Conservation (phyloP, 2,329 filamentous ascomycete species). For the Colletotrichum costaricense region DNA sequence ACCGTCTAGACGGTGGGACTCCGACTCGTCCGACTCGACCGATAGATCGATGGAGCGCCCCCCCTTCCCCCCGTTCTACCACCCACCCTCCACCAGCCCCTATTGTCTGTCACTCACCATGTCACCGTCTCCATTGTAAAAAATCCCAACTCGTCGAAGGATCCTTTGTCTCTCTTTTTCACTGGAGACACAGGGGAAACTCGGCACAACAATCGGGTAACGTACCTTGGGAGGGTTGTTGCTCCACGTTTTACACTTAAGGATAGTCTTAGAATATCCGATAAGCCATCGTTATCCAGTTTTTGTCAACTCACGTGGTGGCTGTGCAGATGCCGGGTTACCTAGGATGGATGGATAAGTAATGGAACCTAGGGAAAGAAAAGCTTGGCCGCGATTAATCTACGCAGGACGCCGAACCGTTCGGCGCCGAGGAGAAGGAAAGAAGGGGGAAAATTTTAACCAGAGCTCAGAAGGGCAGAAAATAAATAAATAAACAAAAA, state of each 20-base stretch:
- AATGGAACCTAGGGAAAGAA: no score
- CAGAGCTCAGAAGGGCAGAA: not conserved
- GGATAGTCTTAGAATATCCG: not conserved
- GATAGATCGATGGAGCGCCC: not conserved
- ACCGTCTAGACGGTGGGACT: not conserved
- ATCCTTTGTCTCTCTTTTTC: not conserved
- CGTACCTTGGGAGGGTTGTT: not conserved
- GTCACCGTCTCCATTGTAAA: not conserved
- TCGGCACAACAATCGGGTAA: not conserved
- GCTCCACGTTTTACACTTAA: not conserved
- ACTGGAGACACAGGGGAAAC: no score
- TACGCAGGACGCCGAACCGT: not conserved
- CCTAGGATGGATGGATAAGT: no score
- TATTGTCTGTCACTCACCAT: not conserved
- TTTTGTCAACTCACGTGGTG: not conserved
- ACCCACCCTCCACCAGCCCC: not conserved
- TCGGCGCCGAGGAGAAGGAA: not conserved
- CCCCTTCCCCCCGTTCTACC: not conserved
- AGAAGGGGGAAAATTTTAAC: not conserved
- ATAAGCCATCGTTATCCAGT: not conserved
- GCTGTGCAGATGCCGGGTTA: not conserved
- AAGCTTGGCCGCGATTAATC: not conserved
- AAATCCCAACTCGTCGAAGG: not conserved
- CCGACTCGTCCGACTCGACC: constrained; percentile 2
- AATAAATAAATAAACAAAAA: not conserved